phyloP scores from a whole-genome alignment of 768 basidiomycete species.

The Phlebiopsis gigantea region DNA sequence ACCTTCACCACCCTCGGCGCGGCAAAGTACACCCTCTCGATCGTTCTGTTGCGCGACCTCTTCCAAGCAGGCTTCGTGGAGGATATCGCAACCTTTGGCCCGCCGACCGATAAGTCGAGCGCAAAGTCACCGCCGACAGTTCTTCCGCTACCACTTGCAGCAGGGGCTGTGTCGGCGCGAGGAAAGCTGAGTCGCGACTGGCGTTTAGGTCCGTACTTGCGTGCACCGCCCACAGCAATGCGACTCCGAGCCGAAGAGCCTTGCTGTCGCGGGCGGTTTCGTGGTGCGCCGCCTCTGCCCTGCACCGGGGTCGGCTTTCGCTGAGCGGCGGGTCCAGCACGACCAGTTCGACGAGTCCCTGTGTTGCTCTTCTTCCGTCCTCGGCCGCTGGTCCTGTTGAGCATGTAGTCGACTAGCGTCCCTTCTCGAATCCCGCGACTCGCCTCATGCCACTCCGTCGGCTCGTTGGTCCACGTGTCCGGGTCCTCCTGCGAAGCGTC shows the following conservation, averaged over 20 bases:
- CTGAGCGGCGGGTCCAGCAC: conserved; percentile 16
- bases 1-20: background rate
- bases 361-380: conserved; percentile 1
- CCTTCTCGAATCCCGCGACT: conserved; percentile 30
- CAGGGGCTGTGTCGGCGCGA: background rate
- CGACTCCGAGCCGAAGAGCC: conserved; percentile 15
- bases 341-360: background rate
- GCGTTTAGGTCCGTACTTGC: conserved; percentile 11
- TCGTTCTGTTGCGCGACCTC: background rate
- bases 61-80: background rate
- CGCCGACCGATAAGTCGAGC: background rate
- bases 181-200: conserved; percentile 15
- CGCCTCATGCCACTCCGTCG: conserved; percentile 8
- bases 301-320: conserved; percentile 14
- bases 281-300: conserved; percentile 8
- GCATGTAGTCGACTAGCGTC: conserved; percentile 67
- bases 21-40: background rate
- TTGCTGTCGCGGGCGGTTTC: background rate
- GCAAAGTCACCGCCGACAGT: background rate
- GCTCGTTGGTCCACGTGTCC: conserved; percentile 20
- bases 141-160: no score
- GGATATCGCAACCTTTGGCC: background rate
- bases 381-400: conserved; percentile 21
- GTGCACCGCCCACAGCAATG: conserved; percentile 23
- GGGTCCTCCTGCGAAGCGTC: conserved; percentile 7